Evolutionary conservation across 2,329 filamentous ascomycete species (phyloP), one percentile per base, ranked within the genome.

Genomic region (Helotiales sp.): DNA sequence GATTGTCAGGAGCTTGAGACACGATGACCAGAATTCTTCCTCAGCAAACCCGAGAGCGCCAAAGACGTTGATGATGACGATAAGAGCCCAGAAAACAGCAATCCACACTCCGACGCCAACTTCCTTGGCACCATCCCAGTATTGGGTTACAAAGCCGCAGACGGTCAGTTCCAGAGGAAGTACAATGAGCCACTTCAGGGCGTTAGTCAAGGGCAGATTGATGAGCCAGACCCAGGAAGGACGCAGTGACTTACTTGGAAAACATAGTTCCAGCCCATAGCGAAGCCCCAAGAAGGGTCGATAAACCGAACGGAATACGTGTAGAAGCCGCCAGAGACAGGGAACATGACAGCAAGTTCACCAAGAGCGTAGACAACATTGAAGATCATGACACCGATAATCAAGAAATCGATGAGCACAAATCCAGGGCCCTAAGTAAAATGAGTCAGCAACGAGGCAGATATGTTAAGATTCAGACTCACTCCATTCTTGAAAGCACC

Each of bases 301-400:
- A 65, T 49, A 8, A 65, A 65, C 6, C 57, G 40, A 22, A 58
- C 52, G 15, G 54, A 59, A 43, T 64, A 64, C n/a, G 54, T 64
- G 43, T 58, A 59, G 43, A 64, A 64, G 30, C 52, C 62, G 40
- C 62, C 62, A 37, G 37, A 24, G 13, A 64, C 62, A 37, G 62
- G 62, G 50, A 37, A 64, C 62, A 64, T 59, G 24, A 64, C 62
- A 52, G 62, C 62, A 32, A 64, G 52, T 64, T 64, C 62, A 50
- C 52, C 62, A 50, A 64, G 62, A 59, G 62, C 62, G 17, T 64
- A 59, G 6, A 64, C 54, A 28, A 64, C 62, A 20, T 63, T 63
- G 61, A 63, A 63, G 4, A 63, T 63, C 61, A 63, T 63, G 28
- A 63, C 8, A 58, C 61, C 61, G 26, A 63, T 63, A 17, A 63